Evolutionary conservation across 2,329 filamentous ascomycete species (phyloP).

Genomic region (Calonectria pseudoturangicola): DNA sequence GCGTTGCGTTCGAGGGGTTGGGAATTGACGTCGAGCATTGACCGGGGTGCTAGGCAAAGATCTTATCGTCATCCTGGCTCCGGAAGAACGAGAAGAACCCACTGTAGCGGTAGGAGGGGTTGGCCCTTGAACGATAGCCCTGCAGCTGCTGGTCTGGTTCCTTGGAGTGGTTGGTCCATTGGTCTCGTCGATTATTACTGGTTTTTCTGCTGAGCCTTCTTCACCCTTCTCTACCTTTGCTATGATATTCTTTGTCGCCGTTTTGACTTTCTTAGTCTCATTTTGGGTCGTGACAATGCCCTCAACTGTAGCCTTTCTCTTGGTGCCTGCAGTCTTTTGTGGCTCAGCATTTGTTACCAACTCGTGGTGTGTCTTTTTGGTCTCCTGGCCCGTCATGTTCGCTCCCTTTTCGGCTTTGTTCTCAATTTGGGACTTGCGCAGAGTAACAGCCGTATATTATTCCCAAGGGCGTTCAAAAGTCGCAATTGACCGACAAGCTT

Average conservation of each 20-base stretch:
- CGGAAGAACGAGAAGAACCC: background rate
- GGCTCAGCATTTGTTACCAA: background rate
- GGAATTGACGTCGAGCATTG: background rate
- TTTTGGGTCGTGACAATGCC: background rate
- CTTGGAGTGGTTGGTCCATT: background rate
- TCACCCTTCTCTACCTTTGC: background rate
- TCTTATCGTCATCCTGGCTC: background rate
- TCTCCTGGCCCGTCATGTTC: constrained; percentile 69
- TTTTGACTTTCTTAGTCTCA: background rate
- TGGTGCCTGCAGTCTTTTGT: background rate
- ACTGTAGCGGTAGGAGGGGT: background rate
- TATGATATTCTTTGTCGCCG: background rate
- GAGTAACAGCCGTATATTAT: constrained; percentile 69
- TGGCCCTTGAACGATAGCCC: background rate
- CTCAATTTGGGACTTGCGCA: constrained; percentile 67
- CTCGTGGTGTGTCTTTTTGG: constrained; percentile 52
- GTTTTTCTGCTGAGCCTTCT: background rate
- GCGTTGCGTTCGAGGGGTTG: background rate
- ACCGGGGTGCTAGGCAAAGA: background rate
- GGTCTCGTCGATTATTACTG: background rate
- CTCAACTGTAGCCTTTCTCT: background rate
- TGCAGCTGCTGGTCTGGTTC: background rate
- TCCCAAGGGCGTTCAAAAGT: constrained; percentile 73
- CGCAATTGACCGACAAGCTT: constrained; percentile 76
- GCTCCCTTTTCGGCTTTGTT: constrained; percentile 74